Conservation (phyloP, 2,329 filamentous ascomycete genomes). For the Leptodontidium sp. region DNA sequence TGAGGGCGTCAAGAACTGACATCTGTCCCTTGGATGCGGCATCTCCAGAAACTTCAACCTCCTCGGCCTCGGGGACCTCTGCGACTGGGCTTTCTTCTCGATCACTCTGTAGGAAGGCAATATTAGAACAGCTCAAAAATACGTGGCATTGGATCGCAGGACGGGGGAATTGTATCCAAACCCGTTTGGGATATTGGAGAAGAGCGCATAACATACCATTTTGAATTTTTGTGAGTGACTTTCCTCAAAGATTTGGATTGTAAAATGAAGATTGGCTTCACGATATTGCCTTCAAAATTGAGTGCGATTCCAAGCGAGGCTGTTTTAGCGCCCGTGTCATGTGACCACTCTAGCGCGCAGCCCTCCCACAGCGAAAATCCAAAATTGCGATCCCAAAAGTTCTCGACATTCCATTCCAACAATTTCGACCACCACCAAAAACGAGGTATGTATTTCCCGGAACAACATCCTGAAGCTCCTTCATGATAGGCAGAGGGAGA, state of each 20-base stretch:
- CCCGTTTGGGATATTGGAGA: not conserved
- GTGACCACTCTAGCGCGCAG: not conserved
- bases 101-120: conserved; percentile 78
- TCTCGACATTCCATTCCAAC: conserved; percentile 26
- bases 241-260: conserved; percentile 24
- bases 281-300: not conserved
- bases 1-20: conserved; percentile 97
- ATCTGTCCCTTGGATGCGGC: conserved; percentile 88
- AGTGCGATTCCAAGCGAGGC: conserved; percentile 11
- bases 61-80: conserved; percentile 81
- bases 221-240: conserved; percentile 34
- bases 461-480: conserved; percentile 37
- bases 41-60: conserved; percentile 97
- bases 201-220: conserved; percentile 37
- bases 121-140: conserved; percentile 10
- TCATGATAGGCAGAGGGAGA: conserved; percentile 53
- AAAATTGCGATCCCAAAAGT: conserved; percentile 21
- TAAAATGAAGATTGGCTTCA: conserved; percentile 5
- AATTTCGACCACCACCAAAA: conserved; percentile 27
- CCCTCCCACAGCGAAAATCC: conserved; percentile 2
- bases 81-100: conserved; percentile 98
- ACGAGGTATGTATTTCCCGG: conserved; percentile 46
- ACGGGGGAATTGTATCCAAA: not conserved
- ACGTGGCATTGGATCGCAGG: not conserved
- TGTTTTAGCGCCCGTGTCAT: not conserved